Evolutionary conservation across 805 yeast species (phyloP).

Genomic region (Cyberlindnera veronae): DNA sequence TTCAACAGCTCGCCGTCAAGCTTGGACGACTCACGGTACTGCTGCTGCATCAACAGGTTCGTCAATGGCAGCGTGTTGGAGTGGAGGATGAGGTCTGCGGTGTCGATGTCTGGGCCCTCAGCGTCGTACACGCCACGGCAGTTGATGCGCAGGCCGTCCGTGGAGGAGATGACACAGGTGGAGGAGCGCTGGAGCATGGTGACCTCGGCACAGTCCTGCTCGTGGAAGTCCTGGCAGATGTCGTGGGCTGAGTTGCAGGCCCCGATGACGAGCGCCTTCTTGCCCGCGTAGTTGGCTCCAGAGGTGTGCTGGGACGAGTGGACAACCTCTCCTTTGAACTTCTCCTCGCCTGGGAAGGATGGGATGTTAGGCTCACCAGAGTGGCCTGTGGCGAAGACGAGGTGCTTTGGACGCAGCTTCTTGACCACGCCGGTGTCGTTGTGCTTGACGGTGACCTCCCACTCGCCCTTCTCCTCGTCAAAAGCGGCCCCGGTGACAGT

Average conservation of each 20-base stretch:
- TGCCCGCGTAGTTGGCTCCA: constrained; percentile 40
- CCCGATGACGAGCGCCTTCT: constrained; percentile 43
- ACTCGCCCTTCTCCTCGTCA: constrained; percentile 27
- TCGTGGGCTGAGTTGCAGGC: constrained; percentile 46
- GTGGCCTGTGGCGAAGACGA: constrained; percentile 44
- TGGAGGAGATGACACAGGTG: constrained; percentile 39
- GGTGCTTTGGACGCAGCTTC: constrained; percentile 33
- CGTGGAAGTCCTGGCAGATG: constrained; percentile 42
- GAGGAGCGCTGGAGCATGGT: constrained; percentile 45
- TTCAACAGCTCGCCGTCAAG: constrained; percentile 33
- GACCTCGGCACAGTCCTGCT: constrained; percentile 38
- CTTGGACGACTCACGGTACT: constrained; percentile 31
- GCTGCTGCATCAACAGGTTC: constrained; percentile 36
- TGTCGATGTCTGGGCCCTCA: constrained; percentile 35
- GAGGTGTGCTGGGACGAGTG: constrained; percentile 41
- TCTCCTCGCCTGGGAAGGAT: constrained; percentile 36
- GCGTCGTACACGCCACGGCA: constrained; percentile 35
- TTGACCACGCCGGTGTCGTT: constrained; percentile 27
- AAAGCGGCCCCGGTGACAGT: constrained; percentile 32
- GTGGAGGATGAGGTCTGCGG: constrained; percentile 37
- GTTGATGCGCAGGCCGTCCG: constrained; percentile 31
- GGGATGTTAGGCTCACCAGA: constrained; percentile 46
- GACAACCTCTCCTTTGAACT: constrained; percentile 36
- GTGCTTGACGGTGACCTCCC: constrained; percentile 34
- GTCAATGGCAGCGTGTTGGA: constrained; percentile 34